Evolutionary conservation across 2,329 filamentous ascomycete genomes (phyloP).

Genomic region (Alternaria gaisen): DNA sequence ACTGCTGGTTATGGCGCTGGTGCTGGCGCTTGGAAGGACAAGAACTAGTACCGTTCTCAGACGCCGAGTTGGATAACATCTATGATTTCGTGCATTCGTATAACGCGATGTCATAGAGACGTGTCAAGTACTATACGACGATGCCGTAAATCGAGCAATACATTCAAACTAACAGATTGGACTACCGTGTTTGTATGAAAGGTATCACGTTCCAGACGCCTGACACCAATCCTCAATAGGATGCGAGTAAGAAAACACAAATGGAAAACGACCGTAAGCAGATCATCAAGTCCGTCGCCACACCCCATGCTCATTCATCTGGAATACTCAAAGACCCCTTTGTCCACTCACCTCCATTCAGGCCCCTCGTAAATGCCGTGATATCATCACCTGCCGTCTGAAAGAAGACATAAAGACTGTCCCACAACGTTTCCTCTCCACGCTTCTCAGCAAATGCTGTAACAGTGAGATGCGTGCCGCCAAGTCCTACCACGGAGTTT

Average conservation of each 20-base stretch:
- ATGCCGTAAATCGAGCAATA: neutral
- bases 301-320: conserved; percentile 14
- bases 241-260: neutral
- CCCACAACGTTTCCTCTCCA: conserved; percentile 24
- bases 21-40: conserved; percentile 15
- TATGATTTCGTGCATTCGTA: neutral
- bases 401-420: conserved; percentile 47
- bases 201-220: neutral
- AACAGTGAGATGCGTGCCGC: conserved; percentile 53
- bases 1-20: conserved; percentile 4
- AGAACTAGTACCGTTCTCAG: neutral
- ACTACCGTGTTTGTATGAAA: neutral
- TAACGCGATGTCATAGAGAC: neutral
- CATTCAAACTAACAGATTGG: neutral
- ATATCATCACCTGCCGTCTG: conserved; percentile 43
- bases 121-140: neutral
- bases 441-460: conserved; percentile 42
- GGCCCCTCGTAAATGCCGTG: conserved; percentile 37
- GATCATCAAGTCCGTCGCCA: neutral
- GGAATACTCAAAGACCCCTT: conserved; percentile 38
- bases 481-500: conserved; percentile 43
- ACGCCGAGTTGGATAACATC: no score
- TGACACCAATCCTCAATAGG: neutral
- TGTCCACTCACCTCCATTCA: conserved; percentile 42
- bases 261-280: neutral